These are phyloP conservation scores for Ophiostoma sp. DNA, from an alignment of 2,329 filamentous ascomycete genomes.

Conservation along the genomic window DNA sequence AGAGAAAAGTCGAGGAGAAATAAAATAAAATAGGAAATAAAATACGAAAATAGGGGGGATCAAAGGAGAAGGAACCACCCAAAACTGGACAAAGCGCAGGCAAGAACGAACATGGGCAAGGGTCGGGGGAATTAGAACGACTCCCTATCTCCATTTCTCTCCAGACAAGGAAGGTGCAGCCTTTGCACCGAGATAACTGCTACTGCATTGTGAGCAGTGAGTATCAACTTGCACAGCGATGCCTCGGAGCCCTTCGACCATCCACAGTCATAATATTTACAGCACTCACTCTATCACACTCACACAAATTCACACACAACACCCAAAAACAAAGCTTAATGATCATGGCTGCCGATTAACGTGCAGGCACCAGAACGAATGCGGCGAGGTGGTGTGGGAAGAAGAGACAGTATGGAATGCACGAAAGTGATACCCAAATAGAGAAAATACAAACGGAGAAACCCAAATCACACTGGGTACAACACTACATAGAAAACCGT, in stretches of 20 bases:
- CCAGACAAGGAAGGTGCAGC: slow-evolving; percentile 2
- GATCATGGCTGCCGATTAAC: background rate
- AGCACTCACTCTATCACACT: background rate
- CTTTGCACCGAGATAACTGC: background rate
- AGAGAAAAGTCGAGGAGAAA: background rate
- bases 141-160: background rate
- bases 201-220: background rate
- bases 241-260: background rate
- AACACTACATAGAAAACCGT: background rate
- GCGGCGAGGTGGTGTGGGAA: background rate
- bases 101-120: background rate
- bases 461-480: background rate
- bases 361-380: background rate
- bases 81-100: background rate
- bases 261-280: background rate
- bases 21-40: background rate
- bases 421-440: background rate
- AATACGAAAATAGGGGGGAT: background rate
- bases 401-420: background rate
- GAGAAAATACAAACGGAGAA: background rate
- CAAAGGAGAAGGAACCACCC: background rate
- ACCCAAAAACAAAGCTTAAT: background rate
- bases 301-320: background rate
- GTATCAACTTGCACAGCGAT: background rate
- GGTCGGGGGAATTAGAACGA: background rate